A percentile compares a stretch with the other conserved stretches of the same genome.
phyloP scores from a whole-genome alignment of 768 basidiomycete genomes.

The Baorangia bicolor region DNA sequence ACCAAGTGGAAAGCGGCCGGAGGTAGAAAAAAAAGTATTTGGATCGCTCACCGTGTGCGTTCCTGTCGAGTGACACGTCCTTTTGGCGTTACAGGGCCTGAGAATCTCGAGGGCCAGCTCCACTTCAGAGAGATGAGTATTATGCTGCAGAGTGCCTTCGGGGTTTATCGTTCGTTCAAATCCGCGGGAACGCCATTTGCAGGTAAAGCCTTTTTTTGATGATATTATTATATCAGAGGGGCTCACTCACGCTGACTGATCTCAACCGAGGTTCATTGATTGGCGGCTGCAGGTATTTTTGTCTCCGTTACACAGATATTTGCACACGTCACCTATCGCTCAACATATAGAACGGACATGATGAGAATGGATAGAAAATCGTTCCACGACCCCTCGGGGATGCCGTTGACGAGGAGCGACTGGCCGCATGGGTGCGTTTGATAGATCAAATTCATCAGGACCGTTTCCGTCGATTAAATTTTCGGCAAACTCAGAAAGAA shows the following conservation, averaged over 20 bases:
- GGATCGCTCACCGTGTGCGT: conserved; percentile 6
- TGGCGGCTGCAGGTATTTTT: conserved; percentile 7
- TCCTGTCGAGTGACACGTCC: conserved; percentile 1
- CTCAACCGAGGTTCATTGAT: conserved; percentile 7
- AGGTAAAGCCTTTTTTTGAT: conserved; percentile 5
- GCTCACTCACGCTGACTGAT: not conserved
- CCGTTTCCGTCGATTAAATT: not conserved
- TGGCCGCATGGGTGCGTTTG: conserved; percentile 7
- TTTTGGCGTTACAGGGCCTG: conserved; percentile 3
- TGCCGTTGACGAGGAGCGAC: conserved; percentile 11
- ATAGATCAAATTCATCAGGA: conserved; percentile 2
- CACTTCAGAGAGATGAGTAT: conserved; percentile 6
- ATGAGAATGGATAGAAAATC: conserved; percentile 3
- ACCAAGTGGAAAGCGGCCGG: conserved; percentile 3
- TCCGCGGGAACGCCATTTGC: conserved; percentile 23
- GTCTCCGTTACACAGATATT: not conserved
- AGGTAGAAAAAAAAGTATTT: conserved; percentile 1
- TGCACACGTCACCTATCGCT: not conserved
- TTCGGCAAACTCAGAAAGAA: not conserved
- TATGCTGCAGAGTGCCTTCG: conserved; percentile 3
- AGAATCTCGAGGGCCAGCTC: conserved; percentile 6
- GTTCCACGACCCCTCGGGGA: conserved; percentile 19
- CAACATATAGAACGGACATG: not conserved
- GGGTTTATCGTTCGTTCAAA: conserved; percentile 9
- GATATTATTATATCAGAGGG: conserved; percentile 4